These are phyloP conservation scores for Phytophthora crassamura DNA, from an alignment of 352 stramenopile species.

Conservation along the genomic window DNA sequence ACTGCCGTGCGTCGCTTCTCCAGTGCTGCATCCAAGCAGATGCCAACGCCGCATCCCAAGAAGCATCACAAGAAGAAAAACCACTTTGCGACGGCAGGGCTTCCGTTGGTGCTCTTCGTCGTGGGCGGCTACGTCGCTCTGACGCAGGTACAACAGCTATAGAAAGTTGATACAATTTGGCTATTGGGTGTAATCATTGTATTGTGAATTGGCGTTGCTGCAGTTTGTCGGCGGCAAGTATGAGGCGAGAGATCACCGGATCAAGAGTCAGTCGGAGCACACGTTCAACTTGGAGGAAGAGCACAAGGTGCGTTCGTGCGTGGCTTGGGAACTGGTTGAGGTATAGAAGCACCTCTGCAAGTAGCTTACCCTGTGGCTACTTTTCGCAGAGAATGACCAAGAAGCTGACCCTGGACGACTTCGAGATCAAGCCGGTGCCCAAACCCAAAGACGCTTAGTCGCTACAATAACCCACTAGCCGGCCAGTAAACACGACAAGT, in stretches of 20 bases:
- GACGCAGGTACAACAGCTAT: constrained; percentile 56
- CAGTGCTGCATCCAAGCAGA: constrained; percentile 27
- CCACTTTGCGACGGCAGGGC: constrained; percentile 71
- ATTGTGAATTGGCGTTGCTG: constrained; percentile 11
- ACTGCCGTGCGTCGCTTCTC: constrained; percentile 30
- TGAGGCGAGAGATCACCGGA: constrained; percentile 76
- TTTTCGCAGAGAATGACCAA: constrained; percentile 80
- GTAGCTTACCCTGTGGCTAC: not conserved
- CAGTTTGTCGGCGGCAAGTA: constrained; percentile 88
- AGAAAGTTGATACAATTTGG: not conserved
- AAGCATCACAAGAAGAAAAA: constrained; percentile 64
- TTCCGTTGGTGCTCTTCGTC: constrained; percentile 85
- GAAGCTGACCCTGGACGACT: constrained; percentile 84
- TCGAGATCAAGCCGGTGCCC: constrained; percentile 87
- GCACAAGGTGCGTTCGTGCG: constrained; percentile 63
- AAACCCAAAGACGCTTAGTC: constrained; percentile 50
- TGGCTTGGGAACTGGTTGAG: not conserved
- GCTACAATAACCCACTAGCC: not conserved
- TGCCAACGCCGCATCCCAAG: constrained; percentile 12
- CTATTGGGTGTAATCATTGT: constrained; percentile 1
- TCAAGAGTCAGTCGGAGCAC: constrained; percentile 86
- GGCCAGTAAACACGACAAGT: too few species aligned
- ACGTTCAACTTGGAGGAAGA: constrained; percentile 88
- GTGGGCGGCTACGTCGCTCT: constrained; percentile 78
- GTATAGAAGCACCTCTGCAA: not conserved